Evolutionary conservation across 2,329 filamentous ascomycete species (phyloP).

Genomic region (Triangularia setosa): DNA sequence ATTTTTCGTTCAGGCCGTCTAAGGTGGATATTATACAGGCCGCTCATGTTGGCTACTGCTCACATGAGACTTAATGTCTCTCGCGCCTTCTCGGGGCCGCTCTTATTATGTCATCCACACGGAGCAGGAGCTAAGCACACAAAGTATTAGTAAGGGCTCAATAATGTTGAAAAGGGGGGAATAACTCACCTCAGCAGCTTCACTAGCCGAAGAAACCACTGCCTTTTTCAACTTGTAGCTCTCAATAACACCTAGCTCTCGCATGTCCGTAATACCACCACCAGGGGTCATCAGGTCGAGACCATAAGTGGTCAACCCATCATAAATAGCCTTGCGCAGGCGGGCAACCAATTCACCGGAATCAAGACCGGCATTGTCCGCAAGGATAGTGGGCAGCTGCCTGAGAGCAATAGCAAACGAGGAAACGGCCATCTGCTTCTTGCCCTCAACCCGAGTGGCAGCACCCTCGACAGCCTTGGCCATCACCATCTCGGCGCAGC

Average conservation of each 20-base stretch:
- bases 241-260: conserved; percentile 90
- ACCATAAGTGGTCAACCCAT: conserved; percentile 87
- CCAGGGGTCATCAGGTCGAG: conserved; percentile 85
- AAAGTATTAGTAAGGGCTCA: conserved; percentile 26
- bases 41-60: not conserved
- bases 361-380: conserved; percentile 95
- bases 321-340: conserved; percentile 89
- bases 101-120: conserved; percentile 97
- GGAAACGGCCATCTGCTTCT: conserved; percentile 91
- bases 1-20: not conserved
- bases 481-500: conserved; percentile 98
- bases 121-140: conserved; percentile 65
- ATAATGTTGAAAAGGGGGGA: not conserved
- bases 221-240: conserved; percentile 98
- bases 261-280: conserved; percentile 92
- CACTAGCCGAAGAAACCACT: conserved; percentile 93
- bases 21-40: not conserved
- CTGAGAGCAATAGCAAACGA: conserved; percentile 84
- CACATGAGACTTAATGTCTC: conserved; percentile 37
- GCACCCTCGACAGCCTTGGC: conserved; percentile 94
- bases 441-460: conserved; percentile 90
- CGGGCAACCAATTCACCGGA: conserved; percentile 90
- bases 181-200: conserved; percentile 82
- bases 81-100: conserved; percentile 81
- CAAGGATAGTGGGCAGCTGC: conserved; percentile 92